Evolutionary conservation across 192 early-diverging fungal genomes (phyloP).

Genomic region (Linnemannia elongata): DNA sequence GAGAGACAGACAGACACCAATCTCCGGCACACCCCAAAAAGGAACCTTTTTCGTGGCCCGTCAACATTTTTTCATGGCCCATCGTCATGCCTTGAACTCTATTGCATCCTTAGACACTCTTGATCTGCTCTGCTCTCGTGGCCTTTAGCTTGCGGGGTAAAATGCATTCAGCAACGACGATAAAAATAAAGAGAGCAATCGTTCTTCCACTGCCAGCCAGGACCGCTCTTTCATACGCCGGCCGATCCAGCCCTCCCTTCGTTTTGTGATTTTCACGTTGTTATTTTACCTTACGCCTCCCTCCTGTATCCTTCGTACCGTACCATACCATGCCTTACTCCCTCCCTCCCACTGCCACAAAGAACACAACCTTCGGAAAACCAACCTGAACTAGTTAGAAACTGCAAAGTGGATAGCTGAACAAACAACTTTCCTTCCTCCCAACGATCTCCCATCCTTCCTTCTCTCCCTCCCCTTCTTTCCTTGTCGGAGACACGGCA

Average conservation of each 20-base stretch:
- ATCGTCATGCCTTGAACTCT: conserved; percentile 6
- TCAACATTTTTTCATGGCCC: conserved; percentile 40
- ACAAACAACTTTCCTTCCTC: background rate
- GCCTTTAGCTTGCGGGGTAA: background rate
- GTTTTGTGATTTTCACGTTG: background rate
- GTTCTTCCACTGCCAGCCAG: conserved; percentile 2
- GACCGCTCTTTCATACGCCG: background rate
- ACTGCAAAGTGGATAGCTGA: background rate
- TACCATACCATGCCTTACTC: background rate
- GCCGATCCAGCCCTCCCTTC: conserved; percentile 1
- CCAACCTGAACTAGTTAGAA: background rate
- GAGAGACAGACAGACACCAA: background rate
- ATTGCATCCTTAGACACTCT: background rate
- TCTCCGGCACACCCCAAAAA: conserved; percentile 37
- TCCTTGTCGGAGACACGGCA: background rate
- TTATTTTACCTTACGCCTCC: background rate
- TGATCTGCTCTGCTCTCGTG: conserved; percentile 5
- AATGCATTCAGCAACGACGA: background rate
- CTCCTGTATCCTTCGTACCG: background rate
- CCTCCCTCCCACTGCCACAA: background rate
- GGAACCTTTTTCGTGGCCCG: conserved; percentile 49
- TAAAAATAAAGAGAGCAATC: conserved; percentile 6
- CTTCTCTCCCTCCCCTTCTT: background rate
- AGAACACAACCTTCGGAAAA: background rate
- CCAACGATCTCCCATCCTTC: background rate